Evolutionary conservation across 1,139 yeast species (phyloP), one percentile per base, ranked within the genome.

Genomic region (Yamadazyma triangularis): DNA sequence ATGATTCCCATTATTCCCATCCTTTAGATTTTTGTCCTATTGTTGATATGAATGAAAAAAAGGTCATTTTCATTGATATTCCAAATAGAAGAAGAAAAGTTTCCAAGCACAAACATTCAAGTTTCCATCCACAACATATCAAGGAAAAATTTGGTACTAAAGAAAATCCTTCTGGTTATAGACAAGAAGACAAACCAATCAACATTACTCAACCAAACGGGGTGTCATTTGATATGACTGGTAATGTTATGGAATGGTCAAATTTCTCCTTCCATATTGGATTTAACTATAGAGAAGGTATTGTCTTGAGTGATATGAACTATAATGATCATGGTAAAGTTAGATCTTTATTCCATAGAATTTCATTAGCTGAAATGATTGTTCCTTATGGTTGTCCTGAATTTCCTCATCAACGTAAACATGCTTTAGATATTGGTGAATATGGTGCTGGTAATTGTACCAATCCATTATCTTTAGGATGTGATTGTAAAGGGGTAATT

Each of bases 371-470:
- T 27, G 93, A 83, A 61, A 82, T 83, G 91, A 79, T 83, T 58
- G 93, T 83, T 37, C 93, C 93, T 20, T 83, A 83, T 50, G 93
- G 93, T 35, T 68, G 70, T 39, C 93, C 93, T 34, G 81, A 77
- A 42, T 79, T 73, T 60, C 89, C 88, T 31, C 89, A 81, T 53
- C 88, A 81, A 51, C 73, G 93, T 64, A 83, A 83, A 56, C 93
- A 83, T 47, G 93, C 93, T 27, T 76, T 83, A 56, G 93, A 83
- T 60, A 77, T 83, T 47, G 93, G 93, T 52, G 93, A 83, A 58
- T 82, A 82, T 54, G 93, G 93, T 61, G 89, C 88, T 42, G 93
- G 93, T 48, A 76, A 77, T 64, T 78, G 83, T 77, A 78, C 93
- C 31, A 83, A 83, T 58, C 85, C 89, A 25, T 68, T 83, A 44